Conservation (phyloP, 106 monocot genomes). For the Apostasia ramifera region DNA sequence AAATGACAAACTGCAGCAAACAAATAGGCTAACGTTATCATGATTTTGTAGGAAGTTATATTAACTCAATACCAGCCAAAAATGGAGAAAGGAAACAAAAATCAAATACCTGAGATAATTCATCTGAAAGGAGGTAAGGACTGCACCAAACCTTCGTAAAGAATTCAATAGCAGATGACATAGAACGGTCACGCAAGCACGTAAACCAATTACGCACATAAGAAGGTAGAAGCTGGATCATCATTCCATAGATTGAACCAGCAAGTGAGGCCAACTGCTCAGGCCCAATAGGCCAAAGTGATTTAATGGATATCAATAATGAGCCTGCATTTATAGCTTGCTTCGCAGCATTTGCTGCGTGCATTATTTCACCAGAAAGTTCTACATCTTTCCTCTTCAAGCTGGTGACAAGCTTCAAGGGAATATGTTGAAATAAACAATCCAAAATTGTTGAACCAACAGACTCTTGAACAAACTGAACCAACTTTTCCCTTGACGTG, state of each 20-base stretch:
- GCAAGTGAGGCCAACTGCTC: conserved; percentile 79
- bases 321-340: conserved; percentile 46
- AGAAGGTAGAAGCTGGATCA: conserved; percentile 83
- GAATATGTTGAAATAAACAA: conserved; percentile 90
- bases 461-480: conserved; percentile 74
- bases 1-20: too few species aligned
- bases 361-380: conserved; percentile 51
- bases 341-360: conserved; percentile 70
- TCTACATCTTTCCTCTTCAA: conserved; percentile 70
- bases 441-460: conserved; percentile 61
- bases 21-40: too few species aligned
- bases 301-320: conserved; percentile 40
- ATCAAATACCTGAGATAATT: conserved; percentile 74
- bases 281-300: conserved; percentile 65
- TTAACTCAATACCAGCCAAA: too few species aligned
- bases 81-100: not conserved
- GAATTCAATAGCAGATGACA: conserved; percentile 64
- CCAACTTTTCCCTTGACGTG: conserved; percentile 40
- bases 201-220: conserved; percentile 94
- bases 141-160: conserved; percentile 92
- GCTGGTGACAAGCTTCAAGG: conserved; percentile 38
- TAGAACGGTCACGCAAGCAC: conserved; percentile 71
- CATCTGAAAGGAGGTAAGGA: conserved; percentile 76
- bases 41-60: too few species aligned
- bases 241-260: conserved; percentile 84